Base-by-base conservation (phyloP, 148 eudicot species). In the Chenopodium suecicum region DNA sequence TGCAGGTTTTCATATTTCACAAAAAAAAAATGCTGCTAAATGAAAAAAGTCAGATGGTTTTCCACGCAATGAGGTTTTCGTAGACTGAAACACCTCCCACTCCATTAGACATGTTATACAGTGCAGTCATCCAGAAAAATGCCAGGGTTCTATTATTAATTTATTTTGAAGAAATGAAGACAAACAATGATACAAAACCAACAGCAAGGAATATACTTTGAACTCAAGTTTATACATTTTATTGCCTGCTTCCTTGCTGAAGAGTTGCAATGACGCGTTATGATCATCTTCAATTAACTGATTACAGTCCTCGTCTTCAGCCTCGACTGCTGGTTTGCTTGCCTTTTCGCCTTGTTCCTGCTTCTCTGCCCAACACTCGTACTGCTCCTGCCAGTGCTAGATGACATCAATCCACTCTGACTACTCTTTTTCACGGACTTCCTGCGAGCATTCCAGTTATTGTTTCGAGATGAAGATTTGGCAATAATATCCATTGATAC, bases 381-480 rank as follows among this genome's bases (percentile, higher is more conserved):
- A 76, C 48, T 79, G 70, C 85, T 80, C 79, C 81, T 83, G 29
- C 6, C 25, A 17, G 84, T 31, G 73, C 84, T 77, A 14, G 86
- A 84, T 41, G 81, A 77, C 41, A 85, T 14, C 4, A 86, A 76
- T 74, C 88, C 85, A 37, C 88, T 87, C 72, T 84, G 83, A 71
- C 85, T 68, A 7, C 81, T 86, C 87, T 84, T 92, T 83, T 83
- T 95, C 78, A 44, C 88, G 1, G 88, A 67, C 75, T 73, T 91
- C 82, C 89, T 89, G 14, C 87, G 91, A 27, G 83, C 70, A 77
- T 78, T 83, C 87, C 90, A 64, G 70, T 48, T 74, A 50, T 85
- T 79, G 44, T 73, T 87, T 23, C 94, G 89, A 10, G 90, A 90
- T 65, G 95, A 93, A 84, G 93, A 92, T 89, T 91, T 94, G 41